Evolutionary conservation across 306 rosid species (phyloP), one percentile per base, ranked within the genome.

Genomic region (Rosa rugosa): DNA sequence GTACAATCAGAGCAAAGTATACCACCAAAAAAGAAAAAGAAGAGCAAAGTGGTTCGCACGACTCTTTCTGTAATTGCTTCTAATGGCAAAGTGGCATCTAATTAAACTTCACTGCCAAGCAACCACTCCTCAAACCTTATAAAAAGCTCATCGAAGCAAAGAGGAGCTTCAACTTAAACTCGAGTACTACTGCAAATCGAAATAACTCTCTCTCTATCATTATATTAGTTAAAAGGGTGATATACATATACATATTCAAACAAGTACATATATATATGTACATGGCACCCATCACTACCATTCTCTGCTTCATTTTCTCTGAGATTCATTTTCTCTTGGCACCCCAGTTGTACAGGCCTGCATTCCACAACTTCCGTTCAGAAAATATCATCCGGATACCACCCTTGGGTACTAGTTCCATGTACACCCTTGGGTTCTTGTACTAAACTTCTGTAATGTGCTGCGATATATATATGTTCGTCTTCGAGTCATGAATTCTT

Each of bases 211-310:
- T 59, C 59, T 53, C 59, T 53, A n/a, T 51, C 57, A 40, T 40
- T 40, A 40, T 40, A 40, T 40, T 40, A 53, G 59, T 6, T 18
- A 18, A 53, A 53, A 18, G 57, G 59, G 53, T 49, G 18, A 53
- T 51, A 20, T 56, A 31, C 36, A 31, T 31, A 31, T 31, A 31
- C 36, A 31, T 31, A 31, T 31, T 31, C 36, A 31, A 31, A 31
- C 36, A 31, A 31, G 36, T 31, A 27, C 31, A 27, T 27, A n/a
- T 22, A 56, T 56, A n/a, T 20, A 59, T 57, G 31, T 59, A 23
- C 34, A 59, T 60, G 66, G 66, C 66, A 60, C 66, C 66, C 66
- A 25, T 60, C 14, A 60, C 40, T 60, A 60, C 66, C 66, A 60
- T 60, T 60, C 66, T 60, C 17, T 10, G 66, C 17, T 60, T 60